Evolutionary conservation across 2,329 filamentous ascomycete species (phyloP).

Genomic region (Pseudogymnoascus sp.): DNA sequence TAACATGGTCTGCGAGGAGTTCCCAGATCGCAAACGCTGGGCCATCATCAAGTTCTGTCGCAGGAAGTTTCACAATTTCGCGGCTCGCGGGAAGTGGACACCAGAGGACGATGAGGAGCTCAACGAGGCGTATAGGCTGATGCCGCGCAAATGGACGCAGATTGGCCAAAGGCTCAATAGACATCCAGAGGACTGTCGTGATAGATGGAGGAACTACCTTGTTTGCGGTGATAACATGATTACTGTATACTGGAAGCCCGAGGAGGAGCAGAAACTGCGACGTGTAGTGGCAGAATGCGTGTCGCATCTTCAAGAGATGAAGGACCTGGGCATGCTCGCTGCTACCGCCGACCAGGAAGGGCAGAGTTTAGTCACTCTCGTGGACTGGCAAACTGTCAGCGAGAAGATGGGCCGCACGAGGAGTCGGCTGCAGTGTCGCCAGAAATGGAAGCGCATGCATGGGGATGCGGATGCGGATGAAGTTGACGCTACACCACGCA

Average conservation of each 20-base stretch:
- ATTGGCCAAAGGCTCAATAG: constrained; percentile 59
- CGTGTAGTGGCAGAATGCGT: constrained; percentile 48
- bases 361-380: constrained; percentile 33
- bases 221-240: constrained; percentile 47
- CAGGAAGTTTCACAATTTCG: constrained; percentile 59
- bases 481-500: constrained; percentile 14
- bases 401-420: constrained; percentile 53
- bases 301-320: constrained; percentile 37
- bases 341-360: constrained; percentile 28
- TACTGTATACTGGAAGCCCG: constrained; percentile 50
- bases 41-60: constrained; percentile 52
- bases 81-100: constrained; percentile 53
- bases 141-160: constrained; percentile 48
- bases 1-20: constrained; percentile 40
- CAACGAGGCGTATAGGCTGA: constrained; percentile 36
- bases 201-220: constrained; percentile 63
- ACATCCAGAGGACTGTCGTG: constrained; percentile 57
- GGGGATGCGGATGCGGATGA: constrained; percentile 22
- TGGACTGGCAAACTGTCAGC: constrained; percentile 58
- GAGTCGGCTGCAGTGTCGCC: constrained; percentile 59
- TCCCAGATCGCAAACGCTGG: constrained; percentile 44
- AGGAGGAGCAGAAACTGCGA: constrained; percentile 51
- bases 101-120: constrained; percentile 51
- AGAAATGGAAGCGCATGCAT: constrained; percentile 55
- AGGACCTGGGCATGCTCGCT: constrained; percentile 18